A percentile compares a stretch with the other conserved stretches of the same genome.
phyloP scores from a whole-genome alignment of 2,329 filamentous ascomycete species.

The Colletotrichum tropicicola region DNA sequence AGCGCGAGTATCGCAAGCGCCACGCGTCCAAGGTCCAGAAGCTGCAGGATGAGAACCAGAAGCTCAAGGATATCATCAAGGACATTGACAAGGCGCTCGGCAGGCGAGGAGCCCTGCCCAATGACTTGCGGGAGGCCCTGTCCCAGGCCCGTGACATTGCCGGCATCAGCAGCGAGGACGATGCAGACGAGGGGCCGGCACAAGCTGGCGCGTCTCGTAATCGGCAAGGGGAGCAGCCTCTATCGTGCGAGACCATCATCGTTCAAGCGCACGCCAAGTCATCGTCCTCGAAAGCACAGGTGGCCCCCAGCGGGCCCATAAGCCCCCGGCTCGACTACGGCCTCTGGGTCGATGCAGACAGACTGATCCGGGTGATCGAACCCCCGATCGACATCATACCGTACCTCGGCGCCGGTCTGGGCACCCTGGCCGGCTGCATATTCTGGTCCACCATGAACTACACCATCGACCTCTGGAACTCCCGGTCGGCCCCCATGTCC shows the following conservation, averaged over 20 bases:
- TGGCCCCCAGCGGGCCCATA: not conserved
- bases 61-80: conserved; percentile 20
- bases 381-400: conserved; percentile 10
- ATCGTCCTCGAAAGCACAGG: not conserved
- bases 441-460: conserved; percentile 31
- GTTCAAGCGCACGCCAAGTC: not conserved
- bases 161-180: not conserved
- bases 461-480: conserved; percentile 25
- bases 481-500: not conserved
- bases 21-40: conserved; percentile 32
- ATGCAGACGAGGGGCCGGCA: not conserved
- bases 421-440: conserved; percentile 25
- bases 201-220: not conserved
- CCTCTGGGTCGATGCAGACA: conserved; percentile 25
- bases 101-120: rapidly evolving
- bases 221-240: not conserved
- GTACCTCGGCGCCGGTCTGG: conserved; percentile 12
- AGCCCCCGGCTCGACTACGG: conserved; percentile 29
- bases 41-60: conserved; percentile 32
- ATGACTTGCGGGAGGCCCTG: not conserved
- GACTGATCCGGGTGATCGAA: conserved; percentile 18
- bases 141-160: conserved; percentile 3
- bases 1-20: conserved; percentile 35
- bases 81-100: conserved; percentile 4
- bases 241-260: not conserved